Evolutionary conservation across 306 rosid species (phyloP), one percentile per base, ranked within the genome.

Genomic region (Cucumis hystrix): DNA sequence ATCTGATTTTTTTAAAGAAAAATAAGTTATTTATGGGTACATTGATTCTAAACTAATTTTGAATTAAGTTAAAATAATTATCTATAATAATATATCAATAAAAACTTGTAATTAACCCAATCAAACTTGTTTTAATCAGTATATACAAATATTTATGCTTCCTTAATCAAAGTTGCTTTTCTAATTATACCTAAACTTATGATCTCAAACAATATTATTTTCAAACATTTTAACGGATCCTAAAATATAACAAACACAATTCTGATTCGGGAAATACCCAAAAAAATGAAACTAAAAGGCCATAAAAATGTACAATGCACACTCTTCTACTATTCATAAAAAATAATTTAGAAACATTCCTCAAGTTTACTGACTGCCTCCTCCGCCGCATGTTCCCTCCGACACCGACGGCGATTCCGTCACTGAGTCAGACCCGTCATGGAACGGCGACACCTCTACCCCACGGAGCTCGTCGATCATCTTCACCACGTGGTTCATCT

Each of bases 401-500:
- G 91, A 87, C 76, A 83, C 51, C 4, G 91, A 85, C 30, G 87
- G 88, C 10, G 92, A 91, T 39, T 85, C 88, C 0, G 91, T 79
- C 62, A 77, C 86, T 52, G 91, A 88, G 47, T 86, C 93, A 80
- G 81, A 45, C 25, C 82, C 82, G 55, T 87, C 96, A 47, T 81
- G 89, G 59, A 79, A 21, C 55, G 90, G 89, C 2, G 90, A 88
- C 58, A 58, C 86, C 51, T 86, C 86, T 59, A 80, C 80, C 58
- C 93, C 91, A 14, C 90, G 90, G 14, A 93, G 84, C 77, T 93
- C 97, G 60, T 93, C 91, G 1, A 93, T 90, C 92, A 89, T 85
- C 84, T 84, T 91, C 15, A 87, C 88, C 73, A 91, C 98, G 37
- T 91, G 96, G 94, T 85, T 80, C 92, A 91, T 88, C 62, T 5